A percentile compares a stretch with the other conserved stretches of the same genome.
Conservation (phyloP, 805 yeast genomes). For the Candida glaebosa region DNA sequence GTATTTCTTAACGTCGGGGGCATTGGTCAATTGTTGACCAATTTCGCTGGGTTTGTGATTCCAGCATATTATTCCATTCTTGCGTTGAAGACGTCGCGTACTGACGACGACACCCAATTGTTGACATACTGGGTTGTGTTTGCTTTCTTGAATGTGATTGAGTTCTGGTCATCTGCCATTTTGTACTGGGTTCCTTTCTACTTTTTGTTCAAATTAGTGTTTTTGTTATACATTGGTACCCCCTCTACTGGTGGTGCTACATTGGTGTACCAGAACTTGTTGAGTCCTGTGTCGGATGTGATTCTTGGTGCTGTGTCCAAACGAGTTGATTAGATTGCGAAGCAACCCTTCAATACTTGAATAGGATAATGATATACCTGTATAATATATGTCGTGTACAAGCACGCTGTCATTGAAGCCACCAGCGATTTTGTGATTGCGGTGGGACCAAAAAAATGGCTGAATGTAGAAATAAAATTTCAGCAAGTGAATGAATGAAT, state of each 20-base stretch:
- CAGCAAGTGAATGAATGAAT: no score
- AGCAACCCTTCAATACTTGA: not conserved
- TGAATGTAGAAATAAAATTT: no score
- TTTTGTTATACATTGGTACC: constrained; percentile 81
- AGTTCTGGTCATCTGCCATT: constrained; percentile 93
- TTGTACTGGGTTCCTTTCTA: constrained; percentile 96
- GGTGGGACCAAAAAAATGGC: no score
- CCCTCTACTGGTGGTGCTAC: constrained; percentile 89
- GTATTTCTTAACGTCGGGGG: constrained; percentile 92
- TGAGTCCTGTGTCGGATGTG: constrained; percentile 61
- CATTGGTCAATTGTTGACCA: constrained; percentile 88
- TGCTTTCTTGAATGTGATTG: constrained; percentile 84
- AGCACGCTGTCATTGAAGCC: no score
- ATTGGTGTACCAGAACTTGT: constrained; percentile 57
- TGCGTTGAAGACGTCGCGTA: constrained; percentile 71
- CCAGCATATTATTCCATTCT: constrained; percentile 87
- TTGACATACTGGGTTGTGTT: constrained; percentile 99
- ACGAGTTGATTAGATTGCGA: constrained; percentile 31
- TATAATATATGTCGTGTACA: not conserved
- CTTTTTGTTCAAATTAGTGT: constrained; percentile 87
- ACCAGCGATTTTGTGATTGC: no score
- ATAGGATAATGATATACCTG: not conserved
- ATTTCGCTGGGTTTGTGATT: constrained; percentile 83
- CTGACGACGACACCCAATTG: constrained; percentile 79
- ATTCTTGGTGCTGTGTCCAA: constrained; percentile 28